phyloP scores from a whole-genome alignment of 495 filamentous ascomycete genomes.

The Penicillium dipodomyicola region DNA sequence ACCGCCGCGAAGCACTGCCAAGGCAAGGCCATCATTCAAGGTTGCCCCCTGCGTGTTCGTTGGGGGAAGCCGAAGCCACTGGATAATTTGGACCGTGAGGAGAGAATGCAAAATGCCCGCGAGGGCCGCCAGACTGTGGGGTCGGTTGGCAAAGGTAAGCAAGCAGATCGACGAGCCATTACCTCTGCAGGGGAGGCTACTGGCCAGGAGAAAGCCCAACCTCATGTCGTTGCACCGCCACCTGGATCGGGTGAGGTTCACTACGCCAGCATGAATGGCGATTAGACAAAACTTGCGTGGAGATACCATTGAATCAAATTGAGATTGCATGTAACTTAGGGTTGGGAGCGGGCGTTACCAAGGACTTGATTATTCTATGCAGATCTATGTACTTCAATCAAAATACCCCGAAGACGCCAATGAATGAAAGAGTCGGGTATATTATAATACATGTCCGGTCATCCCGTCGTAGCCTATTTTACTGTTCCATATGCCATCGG shows the following conservation, averaged over 20 bases:
- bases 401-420: constrained; percentile 40
- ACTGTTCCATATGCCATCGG: constrained; percentile 1
- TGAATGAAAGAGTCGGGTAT: constrained; percentile 45
- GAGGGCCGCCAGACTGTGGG: constrained; percentile 61
- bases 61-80: constrained; percentile 92
- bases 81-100: constrained; percentile 82
- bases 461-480: constrained; percentile 10
- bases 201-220: constrained; percentile 42
- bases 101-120: constrained; percentile 69
- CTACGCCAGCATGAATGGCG: constrained; percentile 82
- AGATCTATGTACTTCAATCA: constrained; percentile 39
- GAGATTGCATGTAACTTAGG: constrained; percentile 32
- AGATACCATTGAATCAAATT: constrained; percentile 9
- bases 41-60: constrained; percentile 81
- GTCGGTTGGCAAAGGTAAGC: constrained; percentile 30
- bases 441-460: constrained; percentile 43
- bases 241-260: constrained; percentile 78
- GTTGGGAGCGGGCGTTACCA: constrained; percentile 42
- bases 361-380: constrained; percentile 39
- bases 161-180: constrained; percentile 34
- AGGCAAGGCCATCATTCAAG: constrained; percentile 77
- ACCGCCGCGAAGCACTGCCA: constrained; percentile 79
- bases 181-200: constrained; percentile 31
- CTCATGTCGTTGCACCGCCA: constrained; percentile 66
- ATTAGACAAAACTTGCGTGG: constrained; percentile 47